Evolutionary conservation across 352 stramenopile genomes (phyloP).

Genomic region (Globisporangium nagaii): DNA sequence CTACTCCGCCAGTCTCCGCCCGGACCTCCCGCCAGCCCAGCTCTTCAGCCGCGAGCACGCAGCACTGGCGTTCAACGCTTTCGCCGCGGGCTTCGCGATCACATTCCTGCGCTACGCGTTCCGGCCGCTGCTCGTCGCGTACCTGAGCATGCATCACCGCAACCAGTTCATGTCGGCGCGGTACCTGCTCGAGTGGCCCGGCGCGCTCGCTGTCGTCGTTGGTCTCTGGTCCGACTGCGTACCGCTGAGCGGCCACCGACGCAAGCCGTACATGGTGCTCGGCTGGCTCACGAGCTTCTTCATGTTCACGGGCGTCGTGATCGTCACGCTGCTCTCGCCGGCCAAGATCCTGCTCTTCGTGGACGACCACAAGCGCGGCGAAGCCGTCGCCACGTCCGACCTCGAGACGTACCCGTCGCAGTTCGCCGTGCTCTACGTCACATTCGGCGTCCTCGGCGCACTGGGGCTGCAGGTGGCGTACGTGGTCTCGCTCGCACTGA

Average conservation of each 20-base stretch:
- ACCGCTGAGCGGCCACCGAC: constrained; percentile 67
- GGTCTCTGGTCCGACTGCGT: constrained; percentile 82
- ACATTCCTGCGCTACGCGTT: constrained; percentile 30
- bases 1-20: constrained; percentile 22
- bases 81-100: constrained; percentile 20
- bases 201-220: constrained; percentile 74
- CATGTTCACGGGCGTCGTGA: constrained; percentile 16
- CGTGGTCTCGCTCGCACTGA: constrained; percentile 32
- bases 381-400: constrained; percentile 8
- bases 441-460: constrained; percentile 25
- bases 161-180: constrained; percentile 23
- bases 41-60: constrained; percentile 31
- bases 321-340: constrained; percentile 10
- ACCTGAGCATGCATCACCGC: constrained; percentile 28
- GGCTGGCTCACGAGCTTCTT: constrained; percentile 42
- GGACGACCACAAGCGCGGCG: constrained; percentile 9
- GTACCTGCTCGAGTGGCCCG: constrained; percentile 58
- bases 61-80: constrained; percentile 31
- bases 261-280: constrained; percentile 87
- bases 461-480: constrained; percentile 35
- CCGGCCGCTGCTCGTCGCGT: constrained; percentile 39
- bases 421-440: constrained; percentile 18
- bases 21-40: constrained; percentile 22
- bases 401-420: constrained; percentile 11
- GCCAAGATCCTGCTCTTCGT: constrained; percentile 12